These are phyloP conservation scores for Plantago lanceolata DNA, from an alignment of 305 asterid genomes.

Conservation along the genomic window DNA sequence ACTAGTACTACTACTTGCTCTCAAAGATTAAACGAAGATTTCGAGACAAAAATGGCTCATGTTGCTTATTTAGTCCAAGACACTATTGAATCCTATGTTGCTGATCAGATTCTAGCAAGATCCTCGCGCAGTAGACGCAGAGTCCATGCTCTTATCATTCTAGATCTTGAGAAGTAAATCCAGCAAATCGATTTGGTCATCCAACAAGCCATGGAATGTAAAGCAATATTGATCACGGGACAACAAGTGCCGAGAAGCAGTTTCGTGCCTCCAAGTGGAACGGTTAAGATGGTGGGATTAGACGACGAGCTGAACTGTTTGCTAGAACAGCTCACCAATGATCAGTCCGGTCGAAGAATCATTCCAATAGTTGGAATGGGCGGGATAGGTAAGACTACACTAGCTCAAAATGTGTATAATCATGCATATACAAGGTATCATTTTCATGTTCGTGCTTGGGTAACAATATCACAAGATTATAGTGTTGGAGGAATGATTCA, in stretches of 20 bases:
- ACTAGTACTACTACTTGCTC: too few species aligned
- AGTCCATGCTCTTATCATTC: too few species aligned
- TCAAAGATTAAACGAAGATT: too few species aligned
- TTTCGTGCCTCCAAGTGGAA: not conserved
- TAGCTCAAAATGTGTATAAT: not conserved
- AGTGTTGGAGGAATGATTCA: not conserved
- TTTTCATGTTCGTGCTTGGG: not conserved
- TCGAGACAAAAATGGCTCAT: not conserved
- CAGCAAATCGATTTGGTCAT: not conserved
- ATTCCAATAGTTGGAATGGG: not conserved
- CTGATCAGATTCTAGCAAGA: not conserved
- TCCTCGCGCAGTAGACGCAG: not conserved
- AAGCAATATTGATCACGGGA: too few species aligned
- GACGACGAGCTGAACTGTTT: not conserved
- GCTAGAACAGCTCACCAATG: not conserved
- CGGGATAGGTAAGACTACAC: conserved; percentile 4
- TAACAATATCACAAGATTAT: not conserved
- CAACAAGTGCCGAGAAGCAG: not conserved
- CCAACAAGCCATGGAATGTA: conserved; percentile 1
- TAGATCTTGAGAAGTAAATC: not conserved
- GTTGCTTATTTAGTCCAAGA: not conserved
- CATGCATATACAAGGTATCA: not conserved
- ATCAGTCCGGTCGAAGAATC: not conserved
- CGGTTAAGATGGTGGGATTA: not conserved
- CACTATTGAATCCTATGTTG: not conserved